A percentile compares a stretch with the other conserved stretches of the same genome.
phyloP scores from a whole-genome alignment of 495 filamentous ascomycete species.

The Polyplosphaeria fusca region DNA sequence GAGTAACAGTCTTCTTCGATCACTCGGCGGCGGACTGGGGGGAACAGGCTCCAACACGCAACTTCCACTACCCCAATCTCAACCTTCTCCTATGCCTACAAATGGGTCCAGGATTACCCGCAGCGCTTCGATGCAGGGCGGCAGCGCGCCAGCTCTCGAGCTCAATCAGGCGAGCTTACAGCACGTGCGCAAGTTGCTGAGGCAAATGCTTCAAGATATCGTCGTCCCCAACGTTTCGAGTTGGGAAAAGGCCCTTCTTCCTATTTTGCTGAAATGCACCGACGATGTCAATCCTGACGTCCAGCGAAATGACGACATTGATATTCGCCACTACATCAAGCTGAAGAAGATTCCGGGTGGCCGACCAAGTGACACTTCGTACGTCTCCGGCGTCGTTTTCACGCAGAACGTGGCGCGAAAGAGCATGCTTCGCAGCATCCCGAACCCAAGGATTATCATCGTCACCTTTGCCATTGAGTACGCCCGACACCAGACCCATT shows the following conservation, averaged over 20 bases:
- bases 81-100: conserved; percentile 4
- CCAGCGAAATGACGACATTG: conserved; percentile 84
- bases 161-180: conserved; percentile 81
- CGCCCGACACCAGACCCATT: conserved; percentile 88
- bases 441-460: conserved; percentile 82
- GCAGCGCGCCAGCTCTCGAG: conserved; percentile 68
- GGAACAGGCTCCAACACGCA: neutral
- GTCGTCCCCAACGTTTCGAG: conserved; percentile 65
- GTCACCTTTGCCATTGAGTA: conserved; percentile 96
- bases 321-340: conserved; percentile 98
- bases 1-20: conserved; percentile 40
- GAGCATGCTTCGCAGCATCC: conserved; percentile 85
- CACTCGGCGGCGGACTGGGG: conserved; percentile 31
- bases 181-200: conserved; percentile 80
- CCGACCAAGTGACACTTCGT: conserved; percentile 82
- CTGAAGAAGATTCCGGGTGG: conserved; percentile 93
- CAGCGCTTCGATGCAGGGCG: conserved; percentile 81
- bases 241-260: conserved; percentile 91
- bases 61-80: neutral
- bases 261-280: conserved; percentile 85
- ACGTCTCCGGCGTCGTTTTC: conserved; percentile 94
- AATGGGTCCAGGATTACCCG: conserved; percentile 56
- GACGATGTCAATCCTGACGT: conserved; percentile 94
- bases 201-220: conserved; percentile 75
- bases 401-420: conserved; percentile 95